Evolutionary conservation across 2,329 filamentous ascomycete genomes (phyloP).

Genomic region (Microcyclospora tardicrescens): DNA sequence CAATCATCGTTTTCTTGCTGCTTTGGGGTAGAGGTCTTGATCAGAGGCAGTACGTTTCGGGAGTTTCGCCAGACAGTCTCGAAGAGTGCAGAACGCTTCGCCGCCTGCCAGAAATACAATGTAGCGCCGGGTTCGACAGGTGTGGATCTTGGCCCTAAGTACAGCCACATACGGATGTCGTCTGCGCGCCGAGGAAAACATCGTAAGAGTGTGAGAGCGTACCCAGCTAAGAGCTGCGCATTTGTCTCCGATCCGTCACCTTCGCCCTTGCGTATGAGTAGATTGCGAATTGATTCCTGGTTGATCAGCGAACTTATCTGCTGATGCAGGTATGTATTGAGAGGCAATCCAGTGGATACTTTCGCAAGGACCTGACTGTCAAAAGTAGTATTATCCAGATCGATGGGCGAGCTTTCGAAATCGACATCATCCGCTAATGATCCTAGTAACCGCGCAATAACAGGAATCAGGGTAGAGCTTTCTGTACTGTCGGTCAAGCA

Average conservation of each 20-base stretch:
- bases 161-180: conserved; percentile 90
- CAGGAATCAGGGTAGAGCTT: conserved; percentile 37
- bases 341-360: conserved; percentile 13
- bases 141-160: conserved; percentile 52
- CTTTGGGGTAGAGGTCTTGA: conserved; percentile 27
- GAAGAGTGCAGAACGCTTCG: conserved; percentile 45
- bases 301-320: conserved; percentile 62
- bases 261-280: conserved; percentile 11
- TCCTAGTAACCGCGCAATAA: conserved; percentile 43
- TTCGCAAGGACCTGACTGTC: conserved; percentile 34
- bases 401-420: conserved; percentile 29
- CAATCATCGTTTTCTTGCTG: conserved; percentile 49
- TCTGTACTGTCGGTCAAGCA: conserved; percentile 20
- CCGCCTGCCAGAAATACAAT: conserved; percentile 72
- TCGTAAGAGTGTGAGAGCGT: conserved; percentile 70
- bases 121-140: conserved; percentile 48
- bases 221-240: conserved; percentile 67
- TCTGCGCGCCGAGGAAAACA: conserved; percentile 73
- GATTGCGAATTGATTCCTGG: conserved; percentile 54
- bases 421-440: conserved; percentile 44
- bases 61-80: conserved; percentile 43
- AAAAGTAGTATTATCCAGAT: conserved; percentile 21
- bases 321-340: conserved; percentile 43
- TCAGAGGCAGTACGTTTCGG: conserved; percentile 43
- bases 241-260: conserved; percentile 32